Conservation (phyloP, 495 filamentous ascomycete species). For the Annulohypoxylon moriforme region DNA sequence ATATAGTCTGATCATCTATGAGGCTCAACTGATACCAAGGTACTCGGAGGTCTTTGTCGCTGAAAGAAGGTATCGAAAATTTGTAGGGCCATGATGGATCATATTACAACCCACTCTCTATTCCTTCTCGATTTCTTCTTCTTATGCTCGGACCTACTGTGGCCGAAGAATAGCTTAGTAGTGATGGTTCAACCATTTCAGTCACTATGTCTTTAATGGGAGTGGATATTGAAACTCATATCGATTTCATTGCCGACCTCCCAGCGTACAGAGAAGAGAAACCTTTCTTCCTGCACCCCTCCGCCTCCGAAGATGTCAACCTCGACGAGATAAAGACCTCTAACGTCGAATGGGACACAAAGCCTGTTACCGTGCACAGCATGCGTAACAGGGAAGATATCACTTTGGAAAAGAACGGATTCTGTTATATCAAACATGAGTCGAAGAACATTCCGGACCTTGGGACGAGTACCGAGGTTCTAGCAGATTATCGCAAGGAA, state of each 20-base stretch:
- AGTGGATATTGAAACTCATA: slow-evolving; percentile 3
- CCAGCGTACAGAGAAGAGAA: slow-evolving; percentile 19
- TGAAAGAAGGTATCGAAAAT: background rate
- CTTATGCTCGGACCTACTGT: background rate
- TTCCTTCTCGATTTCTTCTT: no score
- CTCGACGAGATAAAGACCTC: slow-evolving; percentile 15
- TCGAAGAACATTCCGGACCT: slow-evolving; percentile 6
- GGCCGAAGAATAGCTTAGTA: background rate
- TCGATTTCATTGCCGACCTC: slow-evolving; percentile 25
- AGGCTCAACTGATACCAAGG: no score
- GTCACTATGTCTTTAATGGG: background rate
- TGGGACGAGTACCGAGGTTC: background rate
- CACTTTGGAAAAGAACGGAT: slow-evolving; percentile 19
- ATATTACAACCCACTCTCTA: no score
- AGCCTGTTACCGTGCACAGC: slow-evolving; percentile 11
- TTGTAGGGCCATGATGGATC: background rate
- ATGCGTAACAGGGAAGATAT: slow-evolving; percentile 10
- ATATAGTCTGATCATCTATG: no score
- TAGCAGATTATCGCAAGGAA: slow-evolving; percentile 19
- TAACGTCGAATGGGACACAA: slow-evolving; percentile 24
- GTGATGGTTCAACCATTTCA: background rate
- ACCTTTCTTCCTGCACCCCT: slow-evolving; percentile 23
- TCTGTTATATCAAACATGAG: slow-evolving; percentile 22
- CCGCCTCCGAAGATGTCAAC: background rate
- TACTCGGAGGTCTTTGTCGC: background rate